Evolutionary conservation across 257 asterid genomes (phyloP), one percentile per base, ranked within the genome.

Genomic region (Fraxinus quadrangulata): DNA sequence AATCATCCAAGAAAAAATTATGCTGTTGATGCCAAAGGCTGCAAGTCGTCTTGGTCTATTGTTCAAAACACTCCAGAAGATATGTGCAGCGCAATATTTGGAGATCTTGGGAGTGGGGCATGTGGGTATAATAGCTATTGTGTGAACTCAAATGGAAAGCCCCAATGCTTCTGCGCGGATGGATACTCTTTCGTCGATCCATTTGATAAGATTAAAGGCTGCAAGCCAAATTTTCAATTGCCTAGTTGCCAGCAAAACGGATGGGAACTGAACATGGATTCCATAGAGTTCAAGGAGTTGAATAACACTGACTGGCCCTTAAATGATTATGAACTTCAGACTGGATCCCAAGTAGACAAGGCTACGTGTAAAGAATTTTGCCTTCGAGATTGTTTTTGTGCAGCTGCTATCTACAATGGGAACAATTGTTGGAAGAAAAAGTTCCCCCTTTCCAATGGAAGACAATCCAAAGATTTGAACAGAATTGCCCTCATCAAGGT

Each of bases 41-140:
- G 87, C 83, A 49, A 83, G 3, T 26, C 37, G 54, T 54, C 74
- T 19, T 75, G 88, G 88, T 51, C 74, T 5, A 2, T 47, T 17
- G 47, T 74, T 5, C 77, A 70, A 11, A 61, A 69, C 2, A 71
- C 63, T 11, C 91, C 84, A 0, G 75, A 79, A 11, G 78, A 87
- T 67, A 76, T 87, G 12, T 79, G 87, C 34, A 14, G 23, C 2
- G 71, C 78, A 11, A 56, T 67, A 1, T 6, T 19, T 4, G 78
- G 47, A 6, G 34, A 3, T 23, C 39, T 61, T 23, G 91, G 89
- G 0, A 80, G 86, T 54, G 90, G 92, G 2, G 87, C 87, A 14
- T 89, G 93, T 84, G 93, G 91, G 6, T 89, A 72, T 61, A 89
- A 85, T 75, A 85, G 86, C 80, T 75, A 67, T 34, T 87, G 81